Evolutionary conservation across 1,284 basidiomycete species (phyloP), one percentile per base, ranked within the genome.

Genomic region (Microbotryomycetes sp.): DNA sequence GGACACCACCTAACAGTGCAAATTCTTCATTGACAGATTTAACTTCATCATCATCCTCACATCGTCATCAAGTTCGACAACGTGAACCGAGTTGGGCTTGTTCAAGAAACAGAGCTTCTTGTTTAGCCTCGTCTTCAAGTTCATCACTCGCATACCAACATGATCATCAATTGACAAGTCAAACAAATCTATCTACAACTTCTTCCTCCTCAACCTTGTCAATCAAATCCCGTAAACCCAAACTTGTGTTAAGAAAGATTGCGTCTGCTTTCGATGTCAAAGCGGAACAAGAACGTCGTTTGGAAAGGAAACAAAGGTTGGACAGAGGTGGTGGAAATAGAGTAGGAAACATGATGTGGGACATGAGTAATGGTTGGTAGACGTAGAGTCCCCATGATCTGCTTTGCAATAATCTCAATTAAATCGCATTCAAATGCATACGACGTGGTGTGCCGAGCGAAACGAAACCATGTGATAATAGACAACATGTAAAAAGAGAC

Each of bases 31-130:
- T 42, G 36, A 19, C 36, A 42, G 36, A 42, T 42, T 42, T 42
- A 19, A 42, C 36, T 86, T 97, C 70, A 84, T 97, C 62, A 58
- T 89, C 57, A 80, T 98, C 71, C 92, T n/a, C n/a, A 97, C 74
- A 81, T 96, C 50, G 85, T 97, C 67, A 87, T 89, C 60, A 99
- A 98, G 78, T 83, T 99, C 67, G 94, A 93, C 26, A 97, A 94
- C 77, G 90, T 91, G 67, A 90, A 92, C 30, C 51, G 94, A 99
- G 76, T 97, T 97, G 74, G 94, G 94, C 2, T n/a, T n/a, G n/a
- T 82, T 99, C 51, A 87, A 86, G 59, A 88, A 92, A 55, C 96
- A 98, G 78, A 96, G 98, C 71, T 82, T 98, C 42, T 93, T 94
- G 4, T 81, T 96, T 26, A 88, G 92, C 2, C 93, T 96, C 31